phyloP scores from a whole-genome alignment of 106 monocot genomes.

The Dioscorea alata region DNA sequence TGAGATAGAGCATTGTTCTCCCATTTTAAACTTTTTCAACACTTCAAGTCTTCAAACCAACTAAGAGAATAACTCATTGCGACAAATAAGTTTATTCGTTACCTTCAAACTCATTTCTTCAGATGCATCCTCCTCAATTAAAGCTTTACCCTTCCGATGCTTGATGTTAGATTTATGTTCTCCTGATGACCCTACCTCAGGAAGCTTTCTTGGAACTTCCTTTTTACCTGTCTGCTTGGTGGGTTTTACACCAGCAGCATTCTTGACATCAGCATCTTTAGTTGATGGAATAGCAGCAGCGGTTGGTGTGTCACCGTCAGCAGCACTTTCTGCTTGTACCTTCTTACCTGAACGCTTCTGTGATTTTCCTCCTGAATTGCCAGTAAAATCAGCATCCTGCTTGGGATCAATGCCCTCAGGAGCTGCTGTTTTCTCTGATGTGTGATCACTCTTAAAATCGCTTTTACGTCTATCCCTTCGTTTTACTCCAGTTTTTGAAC shows the following conservation, averaged over 20 bases:
- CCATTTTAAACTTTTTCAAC: no score
- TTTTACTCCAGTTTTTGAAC: background rate
- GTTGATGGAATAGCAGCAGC: no score
- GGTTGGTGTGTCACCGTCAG: background rate
- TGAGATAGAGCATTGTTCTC: no score
- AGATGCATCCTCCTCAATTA: background rate
- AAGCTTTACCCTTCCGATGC: background rate
- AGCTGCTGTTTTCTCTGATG: background rate
- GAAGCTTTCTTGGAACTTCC: background rate
- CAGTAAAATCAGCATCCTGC: background rate
- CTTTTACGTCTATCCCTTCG: background rate
- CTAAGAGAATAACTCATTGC: no score
- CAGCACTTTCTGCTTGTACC: background rate
- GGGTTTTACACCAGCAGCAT: background rate
- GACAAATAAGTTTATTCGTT: background rate
- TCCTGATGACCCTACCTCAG: background rate
- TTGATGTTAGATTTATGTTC: background rate
- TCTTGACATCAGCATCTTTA: background rate
- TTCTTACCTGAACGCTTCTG: background rate
- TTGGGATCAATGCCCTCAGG: background rate
- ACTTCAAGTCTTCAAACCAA: no score
- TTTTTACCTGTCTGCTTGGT: background rate
- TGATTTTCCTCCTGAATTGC: background rate
- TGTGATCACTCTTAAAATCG: background rate
- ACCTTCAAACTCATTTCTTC: constrained; percentile 1